A percentile compares a stretch with the other conserved stretches of the same genome.
phyloP scores from a whole-genome alignment of 169 alveolate species.

The Miamiensis avidus region DNA sequence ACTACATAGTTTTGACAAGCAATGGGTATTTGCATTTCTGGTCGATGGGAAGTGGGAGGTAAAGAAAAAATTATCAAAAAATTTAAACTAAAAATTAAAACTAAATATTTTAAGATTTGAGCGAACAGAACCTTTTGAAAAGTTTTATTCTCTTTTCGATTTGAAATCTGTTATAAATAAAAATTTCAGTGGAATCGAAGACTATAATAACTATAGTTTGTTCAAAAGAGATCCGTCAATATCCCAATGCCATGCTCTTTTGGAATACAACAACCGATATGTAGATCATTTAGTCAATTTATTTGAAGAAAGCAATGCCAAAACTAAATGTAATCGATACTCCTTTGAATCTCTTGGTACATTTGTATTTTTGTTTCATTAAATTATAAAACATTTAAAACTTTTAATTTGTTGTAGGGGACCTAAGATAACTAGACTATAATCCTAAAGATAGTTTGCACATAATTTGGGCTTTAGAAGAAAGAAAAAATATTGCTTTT shows the following conservation, averaged over 20 bases:
- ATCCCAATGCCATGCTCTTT: neutral
- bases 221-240: neutral
- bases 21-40: slow-evolving; percentile 22
- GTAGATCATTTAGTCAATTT: neutral
- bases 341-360: neutral
- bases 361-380: too few relatives aligned
- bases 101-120: neutral
- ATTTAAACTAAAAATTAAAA: neutral
- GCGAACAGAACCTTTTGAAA: neutral
- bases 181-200: neutral
- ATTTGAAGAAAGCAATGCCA: neutral
- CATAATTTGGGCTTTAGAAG: neutral
- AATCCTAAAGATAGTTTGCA: neutral
- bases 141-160: slow-evolving; percentile 1
- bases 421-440: neutral
- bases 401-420: too few relatives aligned
- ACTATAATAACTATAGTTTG: neutral
- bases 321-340: neutral
- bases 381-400: too few relatives aligned
- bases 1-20: slow-evolving; percentile 8
- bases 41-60: slow-evolving; percentile 14
- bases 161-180: slow-evolving; percentile 7
- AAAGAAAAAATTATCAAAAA: too few relatives aligned
- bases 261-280: neutral
- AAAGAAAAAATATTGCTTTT: neutral